Evolutionary conservation across 371 early-diverging fungal genomes (phyloP).

Genomic region (Lichtheimia ornata): DNA sequence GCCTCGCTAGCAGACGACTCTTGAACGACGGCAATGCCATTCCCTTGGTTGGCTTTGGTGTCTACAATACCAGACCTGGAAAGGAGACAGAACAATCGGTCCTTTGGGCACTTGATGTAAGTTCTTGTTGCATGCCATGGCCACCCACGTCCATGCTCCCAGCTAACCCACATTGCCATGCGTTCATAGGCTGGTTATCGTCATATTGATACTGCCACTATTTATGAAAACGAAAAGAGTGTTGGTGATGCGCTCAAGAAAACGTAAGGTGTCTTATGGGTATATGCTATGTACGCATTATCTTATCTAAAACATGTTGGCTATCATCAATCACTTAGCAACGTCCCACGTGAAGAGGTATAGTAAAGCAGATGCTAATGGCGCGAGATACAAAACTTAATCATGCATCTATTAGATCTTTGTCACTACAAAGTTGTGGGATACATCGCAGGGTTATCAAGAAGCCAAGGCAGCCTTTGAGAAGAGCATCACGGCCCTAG

Average conservation of each 20-base stretch:
- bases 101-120: constrained; percentile 48
- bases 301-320: neutral
- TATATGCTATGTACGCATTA: too few relatives aligned
- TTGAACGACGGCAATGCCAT: constrained; percentile 35
- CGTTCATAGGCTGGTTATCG: constrained; percentile 48
- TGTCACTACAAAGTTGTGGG: constrained; percentile 74
- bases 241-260: constrained; percentile 49
- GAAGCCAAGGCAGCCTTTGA: constrained; percentile 46
- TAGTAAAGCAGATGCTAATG: neutral
- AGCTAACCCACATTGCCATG: neutral
- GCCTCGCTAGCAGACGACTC: constrained; percentile 11
- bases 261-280: constrained; percentile 28
- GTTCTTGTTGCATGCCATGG: neutral
- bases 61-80: constrained; percentile 39
- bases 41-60: constrained; percentile 43
- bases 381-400: neutral
- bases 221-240: constrained; percentile 46
- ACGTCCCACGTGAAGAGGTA: constrained; percentile 55
- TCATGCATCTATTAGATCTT: constrained; percentile 48
- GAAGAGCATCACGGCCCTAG: constrained; percentile 53
- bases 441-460: constrained; percentile 49
- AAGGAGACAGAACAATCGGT: constrained; percentile 42
- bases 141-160: neutral
- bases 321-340: constrained; percentile 19
- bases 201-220: constrained; percentile 53